Base-by-base conservation (phyloP, 2,329 filamentous ascomycete species). In the Cercospora sp. region DNA sequence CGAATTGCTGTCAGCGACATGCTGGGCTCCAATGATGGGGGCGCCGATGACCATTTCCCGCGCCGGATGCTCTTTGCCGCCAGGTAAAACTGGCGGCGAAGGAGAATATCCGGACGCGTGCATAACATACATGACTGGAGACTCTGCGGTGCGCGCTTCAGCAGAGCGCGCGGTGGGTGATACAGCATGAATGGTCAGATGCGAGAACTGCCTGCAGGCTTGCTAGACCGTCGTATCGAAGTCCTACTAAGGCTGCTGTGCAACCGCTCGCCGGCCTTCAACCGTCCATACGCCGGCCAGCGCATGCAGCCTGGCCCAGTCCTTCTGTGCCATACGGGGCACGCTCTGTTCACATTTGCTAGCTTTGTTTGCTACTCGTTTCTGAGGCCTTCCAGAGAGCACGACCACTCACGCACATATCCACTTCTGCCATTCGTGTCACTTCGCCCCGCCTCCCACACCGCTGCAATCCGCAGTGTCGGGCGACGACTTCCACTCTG, bases 341-440 rank as follows among this genome's bases (percentile, higher is more conserved):
- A 59, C 18, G 55, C 55, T 59, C 55, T 36, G 45, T 33, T 33
- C 48, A 30, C 53, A 57, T 55, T 48, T 42, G 51, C 66, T 65
- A 61, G 61, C 53, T 48, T 28, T 53, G 53, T 60, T 53, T 65
- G 57, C 64, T 66, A 53, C 64, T 53, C 53, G 53, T 23, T 58
- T 40, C 26, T 59, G 63, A 40, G 42, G 42, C 42, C n/a, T 16
- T n/a, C 36, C 36, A 42, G 36, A 42, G 36, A 42, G 36, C 36
- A 42, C 36, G 16, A 42, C 36, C 36, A 42, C 16, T 13, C 36
- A 42, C 36, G 36, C 36, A 23, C 42, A 23, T 48, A 23, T 48
- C 42, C 42, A 48, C 42, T 18, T 23, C 48, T 45, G 60, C 60
- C 20, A 20, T 18, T 26, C 40, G 63, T 51, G 30, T 23, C 63